These are phyloP conservation scores for Didymella keratinophila DNA, from an alignment of 2,329 filamentous ascomycete species.

Conservation along the genomic window DNA sequence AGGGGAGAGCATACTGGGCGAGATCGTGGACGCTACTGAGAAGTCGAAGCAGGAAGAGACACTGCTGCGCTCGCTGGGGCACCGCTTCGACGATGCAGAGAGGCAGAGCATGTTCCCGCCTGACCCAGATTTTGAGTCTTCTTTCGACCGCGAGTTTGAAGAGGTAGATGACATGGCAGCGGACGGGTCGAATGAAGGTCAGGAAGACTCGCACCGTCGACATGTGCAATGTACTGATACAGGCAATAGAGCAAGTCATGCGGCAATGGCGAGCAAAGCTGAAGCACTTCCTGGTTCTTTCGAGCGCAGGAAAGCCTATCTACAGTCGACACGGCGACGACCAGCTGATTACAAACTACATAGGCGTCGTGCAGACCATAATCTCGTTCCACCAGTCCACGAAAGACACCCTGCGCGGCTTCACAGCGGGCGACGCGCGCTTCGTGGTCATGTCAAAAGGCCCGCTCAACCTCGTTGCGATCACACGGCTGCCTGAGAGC, in stretches of 20 bases:
- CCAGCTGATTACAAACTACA: slow-evolving; percentile 87
- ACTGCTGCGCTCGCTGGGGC: slow-evolving; percentile 72
- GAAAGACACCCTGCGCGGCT: slow-evolving; percentile 78
- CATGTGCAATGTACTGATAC: slow-evolving; percentile 38
- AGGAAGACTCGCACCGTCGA: slow-evolving; percentile 51
- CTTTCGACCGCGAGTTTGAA: slow-evolving; percentile 82
- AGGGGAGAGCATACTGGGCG: slow-evolving; percentile 80
- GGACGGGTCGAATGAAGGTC: slow-evolving; percentile 65
- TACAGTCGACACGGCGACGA: slow-evolving; percentile 95
- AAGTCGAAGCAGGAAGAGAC: slow-evolving; percentile 69
- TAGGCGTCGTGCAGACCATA: slow-evolving; percentile 95
- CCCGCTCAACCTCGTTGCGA: slow-evolving; percentile 90
- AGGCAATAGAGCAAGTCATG: slow-evolving; percentile 60
- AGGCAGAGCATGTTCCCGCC: slow-evolving; percentile 64
- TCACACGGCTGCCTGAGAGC: slow-evolving; percentile 91
- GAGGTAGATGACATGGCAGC: slow-evolving; percentile 68
- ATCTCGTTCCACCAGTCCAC: slow-evolving; percentile 93
- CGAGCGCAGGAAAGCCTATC: slow-evolving; percentile 94
- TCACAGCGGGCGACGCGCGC: slow-evolving; percentile 83
- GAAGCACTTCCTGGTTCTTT: slow-evolving; percentile 97
- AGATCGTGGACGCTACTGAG: slow-evolving; percentile 69
- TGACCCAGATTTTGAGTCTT: slow-evolving; percentile 62
- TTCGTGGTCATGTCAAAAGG: slow-evolving; percentile 88
- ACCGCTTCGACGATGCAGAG: slow-evolving; percentile 59
- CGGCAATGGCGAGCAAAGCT: slow-evolving; percentile 86